Evolutionary conservation across 495 filamentous ascomycete species (phyloP).

Genomic region (Mycothermus thermophilus): DNA sequence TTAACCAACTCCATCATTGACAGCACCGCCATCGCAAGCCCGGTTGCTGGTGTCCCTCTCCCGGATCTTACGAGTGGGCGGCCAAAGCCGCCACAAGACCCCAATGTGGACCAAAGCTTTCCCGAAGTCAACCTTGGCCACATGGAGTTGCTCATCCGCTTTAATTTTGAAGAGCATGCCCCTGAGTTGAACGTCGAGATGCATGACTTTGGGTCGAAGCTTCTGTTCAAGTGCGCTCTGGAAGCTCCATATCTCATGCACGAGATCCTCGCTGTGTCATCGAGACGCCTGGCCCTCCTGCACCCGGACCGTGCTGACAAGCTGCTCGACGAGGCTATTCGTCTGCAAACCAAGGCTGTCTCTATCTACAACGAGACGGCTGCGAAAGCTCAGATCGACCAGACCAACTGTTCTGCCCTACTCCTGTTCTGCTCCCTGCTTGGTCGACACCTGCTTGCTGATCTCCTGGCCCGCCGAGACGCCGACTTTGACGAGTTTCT

Average conservation of each 20-base stretch:
- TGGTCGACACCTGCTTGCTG: constrained; percentile 22
- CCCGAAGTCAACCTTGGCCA: constrained; percentile 22
- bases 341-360: constrained; percentile 23
- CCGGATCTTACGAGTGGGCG: constrained; percentile 4
- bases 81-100: neutral
- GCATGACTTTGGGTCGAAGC: constrained; percentile 5
- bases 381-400: constrained; percentile 15
- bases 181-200: constrained; percentile 15
- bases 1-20: neutral
- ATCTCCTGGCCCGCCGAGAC: constrained; percentile 17
- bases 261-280: constrained; percentile 23
- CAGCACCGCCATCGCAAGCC: neutral
- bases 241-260: constrained; percentile 22
- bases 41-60: constrained; percentile 8
- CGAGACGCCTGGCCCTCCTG: constrained; percentile 19
- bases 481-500: constrained; percentile 20
- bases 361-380: constrained; percentile 23
- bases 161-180: constrained; percentile 13
- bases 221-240: constrained; percentile 13
- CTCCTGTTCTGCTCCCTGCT: constrained; percentile 23
- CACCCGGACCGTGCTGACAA: constrained; percentile 11
- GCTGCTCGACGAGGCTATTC: constrained; percentile 18
- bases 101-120: constrained; percentile 2
- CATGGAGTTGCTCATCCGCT: constrained; percentile 25
- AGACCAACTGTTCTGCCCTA: constrained; percentile 21